Evolutionary conservation across 225 moss, liverwort and hornwort genomes (phyloP), one percentile per base, ranked within the genome.

Genomic region (Antitrichia curtipendula): DNA sequence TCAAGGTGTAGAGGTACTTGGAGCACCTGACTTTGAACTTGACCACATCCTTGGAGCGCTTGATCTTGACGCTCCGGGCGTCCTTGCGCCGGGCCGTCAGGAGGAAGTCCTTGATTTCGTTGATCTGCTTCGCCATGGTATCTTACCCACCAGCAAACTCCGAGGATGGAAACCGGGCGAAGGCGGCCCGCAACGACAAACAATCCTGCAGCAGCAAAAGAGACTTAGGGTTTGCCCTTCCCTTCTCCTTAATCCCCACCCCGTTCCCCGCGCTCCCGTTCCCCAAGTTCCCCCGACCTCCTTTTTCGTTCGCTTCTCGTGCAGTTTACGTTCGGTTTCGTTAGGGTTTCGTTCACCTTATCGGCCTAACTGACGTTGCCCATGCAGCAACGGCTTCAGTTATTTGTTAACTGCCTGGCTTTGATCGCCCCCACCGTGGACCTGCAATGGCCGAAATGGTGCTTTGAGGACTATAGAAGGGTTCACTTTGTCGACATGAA

Each of bases 1-100:
- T 95, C 82, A 98, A 86, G 66, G 98, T 98, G 90, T 98, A 97
- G 58, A 98, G 91, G 92, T 98, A 97, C 95, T 95, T 98, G 88
- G 93, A 95, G 92, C 98, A 98, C 89, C 97, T 90, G 60, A 97
- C 97, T 86, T 98, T 97, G 82, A 98, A 98, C 93, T 98, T 97
- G 86, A 98, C 97, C 28, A 98, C 97, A 89, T 97, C 95, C 95
- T 98, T 98, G 82, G 97, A 96, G 91, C 98, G 96, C 91, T 97
- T 98, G 86, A 98, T 98, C 95, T 98, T 98, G 57, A 98, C 97
- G 78, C 96, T 97, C 83, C 95, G 88, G 80, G 98, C 98, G 86
- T 98, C 98, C 93, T 97, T 98, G 86, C 98, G 98, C 91, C 98
- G 92, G 80, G 98, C 98, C 85, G 98, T 98, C 77, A 98, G 93